Conservation (phyloP, 1,284 basidiomycete genomes). For the Athelia psychrophila region DNA sequence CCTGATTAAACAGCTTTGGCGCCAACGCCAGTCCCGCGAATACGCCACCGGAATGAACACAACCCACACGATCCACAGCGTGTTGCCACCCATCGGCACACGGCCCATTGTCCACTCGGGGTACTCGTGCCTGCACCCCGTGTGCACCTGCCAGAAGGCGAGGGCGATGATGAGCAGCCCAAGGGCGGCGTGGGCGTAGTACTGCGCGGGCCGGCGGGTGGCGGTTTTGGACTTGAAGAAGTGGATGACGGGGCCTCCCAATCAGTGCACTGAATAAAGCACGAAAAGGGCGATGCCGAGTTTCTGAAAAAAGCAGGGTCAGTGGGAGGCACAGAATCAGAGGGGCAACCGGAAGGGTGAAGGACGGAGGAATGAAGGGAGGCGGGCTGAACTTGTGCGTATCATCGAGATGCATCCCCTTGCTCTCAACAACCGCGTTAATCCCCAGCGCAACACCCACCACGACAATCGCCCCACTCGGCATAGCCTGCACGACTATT, state of each 20-base stretch:
- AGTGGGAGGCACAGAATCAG: too few relatives aligned
- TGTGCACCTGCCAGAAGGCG: constrained; percentile 51
- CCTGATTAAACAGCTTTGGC: constrained; percentile 42
- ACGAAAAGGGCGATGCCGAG: constrained; percentile 58
- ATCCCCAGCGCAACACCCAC: constrained; percentile 50
- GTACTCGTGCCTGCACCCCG: constrained; percentile 40
- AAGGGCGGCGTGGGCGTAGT: constrained; percentile 55
- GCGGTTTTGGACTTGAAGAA: constrained; percentile 43
- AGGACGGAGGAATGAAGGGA: too few relatives aligned
- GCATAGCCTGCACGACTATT: constrained; percentile 49
- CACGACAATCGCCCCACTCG: constrained; percentile 49
- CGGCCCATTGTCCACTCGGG: too few relatives aligned
- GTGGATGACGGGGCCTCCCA: constrained; percentile 59
- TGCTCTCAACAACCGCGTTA: constrained; percentile 37
- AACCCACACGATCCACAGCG: too few relatives aligned
- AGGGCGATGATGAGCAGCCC: constrained; percentile 49
- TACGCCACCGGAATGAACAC: constrained; percentile 49
- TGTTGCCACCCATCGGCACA: too few relatives aligned
- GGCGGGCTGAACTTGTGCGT: constrained; percentile 51
- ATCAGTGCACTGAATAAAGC: constrained; percentile 57
- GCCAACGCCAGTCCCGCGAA: constrained; percentile 42
- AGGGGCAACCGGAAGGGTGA: too few relatives aligned
- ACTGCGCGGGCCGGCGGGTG: constrained; percentile 45
- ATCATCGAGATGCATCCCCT: constrained; percentile 42
- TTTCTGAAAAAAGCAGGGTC: too few relatives aligned